Evolutionary conservation across 129 eudicot species (phyloP), one percentile per base, ranked within the genome.

Genomic region (Centaurea solstitialis): DNA sequence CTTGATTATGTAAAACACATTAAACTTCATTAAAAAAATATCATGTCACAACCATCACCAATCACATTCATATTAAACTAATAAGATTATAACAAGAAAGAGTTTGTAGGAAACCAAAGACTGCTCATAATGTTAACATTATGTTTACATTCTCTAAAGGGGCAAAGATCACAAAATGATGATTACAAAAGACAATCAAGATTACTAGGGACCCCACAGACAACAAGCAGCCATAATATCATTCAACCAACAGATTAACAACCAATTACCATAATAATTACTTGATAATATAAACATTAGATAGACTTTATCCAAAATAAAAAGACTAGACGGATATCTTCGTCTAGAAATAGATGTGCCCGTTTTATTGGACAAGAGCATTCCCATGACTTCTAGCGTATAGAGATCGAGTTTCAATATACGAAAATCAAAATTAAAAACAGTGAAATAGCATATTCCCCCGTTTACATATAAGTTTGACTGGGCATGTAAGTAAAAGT

Each of bases 81-180:
- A 72, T 62, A 61, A 40, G 78, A 76, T 69, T 26, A 61, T 61
- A 71, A 70, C 74, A 83, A 76, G 62, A 82, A 76, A 77, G 86
- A 83, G 86, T 83, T 83, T 83, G 69, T 71, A 83, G 24, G 68
- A 77, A 70, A 33, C 74, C 61, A 83, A 76, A 76, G 21, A 76
- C 82, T 76, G 23, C 6, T 82, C 9, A 30, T 23, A 57, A 40
- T 26, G 78, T 40, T 9, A 57, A 74, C 80, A 75, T 81, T 68
- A 18, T 47, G 39, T 43, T 43, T 74, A 30, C 66, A 74, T 45
- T 8, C 3, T 45, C 62, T 9, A 79, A 68, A 61, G 59, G 35
- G 76, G 43, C 70, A 26, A 74, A 57, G 7, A 76, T 59, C 68
- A 57, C 66, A 59, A 80, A 67, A 61, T 76, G 53, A 57, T 23